Evolutionary conservation across 1,284 basidiomycete genomes (phyloP), one percentile per base, ranked within the genome.

Genomic region (Trametes versicolor): DNA sequence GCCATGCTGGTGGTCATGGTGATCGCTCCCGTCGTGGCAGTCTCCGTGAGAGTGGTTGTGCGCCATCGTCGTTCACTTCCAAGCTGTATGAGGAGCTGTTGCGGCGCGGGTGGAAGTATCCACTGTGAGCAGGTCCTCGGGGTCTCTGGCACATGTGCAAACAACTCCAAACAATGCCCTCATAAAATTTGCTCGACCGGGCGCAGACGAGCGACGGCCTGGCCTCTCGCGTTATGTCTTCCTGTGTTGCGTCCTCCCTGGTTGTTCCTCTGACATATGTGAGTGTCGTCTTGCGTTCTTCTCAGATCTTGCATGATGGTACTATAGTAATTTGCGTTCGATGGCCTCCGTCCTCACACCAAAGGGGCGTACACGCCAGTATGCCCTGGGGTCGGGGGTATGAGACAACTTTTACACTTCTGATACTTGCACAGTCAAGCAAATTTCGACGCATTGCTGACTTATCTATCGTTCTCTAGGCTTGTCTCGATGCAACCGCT

Each of bases 291-390:
- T 34, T 43, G 41, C n/a, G 27, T 39, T 55, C 15, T 17, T 2
- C 58, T 19, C n/a, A 1, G 19, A 34, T 50, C n/a, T 57, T 61
- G 13, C 25, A 80, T 84, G 89, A 90, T 92, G 89, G 79, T 82
- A 78, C 76, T 81, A 80, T 82, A 80, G 91, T 92, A 92, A 92
- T 92, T 92, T 92, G 91, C 91, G 90, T 92, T 92, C 89, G 91
- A 90, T 78, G 77, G 79, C 74, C 81, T 75, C 78, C 77, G 74
- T 73, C 80, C 82, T 80, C 81, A 83, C 73, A 81, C 82, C 85
- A 89, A 91, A 91, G 85, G 89, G 86, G 78, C 77, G 63, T 81
- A 84, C 89, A 82, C 81, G 90, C 90, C 91, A 81, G 88, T 85
- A 83, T 73, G 79, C 82, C 85, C 88, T 90, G 89, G 83, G 84